These are phyloP conservation scores for Diaporthe aspalathi DNA, from an alignment of 2,329 filamentous ascomycete species.

Conservation along the genomic window DNA sequence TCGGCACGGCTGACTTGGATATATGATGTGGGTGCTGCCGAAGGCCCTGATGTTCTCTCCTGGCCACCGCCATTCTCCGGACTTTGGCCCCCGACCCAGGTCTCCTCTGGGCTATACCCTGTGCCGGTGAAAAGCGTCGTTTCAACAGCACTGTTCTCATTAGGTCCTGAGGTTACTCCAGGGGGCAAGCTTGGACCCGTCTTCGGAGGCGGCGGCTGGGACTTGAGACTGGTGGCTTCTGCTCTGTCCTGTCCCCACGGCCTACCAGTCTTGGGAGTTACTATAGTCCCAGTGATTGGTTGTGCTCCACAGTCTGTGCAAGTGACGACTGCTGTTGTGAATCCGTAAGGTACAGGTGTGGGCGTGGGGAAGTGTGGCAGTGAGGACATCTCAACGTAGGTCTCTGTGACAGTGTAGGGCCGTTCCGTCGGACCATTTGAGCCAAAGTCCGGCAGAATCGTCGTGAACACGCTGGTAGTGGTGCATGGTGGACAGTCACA, in stretches of 20 bases:
- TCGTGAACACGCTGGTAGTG: slow-evolving; percentile 14
- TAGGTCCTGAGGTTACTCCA: background rate
- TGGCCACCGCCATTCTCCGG: background rate
- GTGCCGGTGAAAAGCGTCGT: background rate
- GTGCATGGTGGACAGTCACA: slow-evolving; percentile 3
- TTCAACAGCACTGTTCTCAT: background rate
- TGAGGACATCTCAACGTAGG: slow-evolving; percentile 1
- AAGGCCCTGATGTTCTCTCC: background rate
- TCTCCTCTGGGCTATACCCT: background rate
- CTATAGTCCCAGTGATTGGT: background rate
- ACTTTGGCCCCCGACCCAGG: background rate
- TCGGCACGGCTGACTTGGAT: background rate
- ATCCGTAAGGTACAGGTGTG: slow-evolving; percentile 4
- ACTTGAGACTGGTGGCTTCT: background rate
- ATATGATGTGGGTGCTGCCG: background rate
- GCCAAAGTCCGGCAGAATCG: background rate
- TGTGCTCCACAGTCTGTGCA: background rate
- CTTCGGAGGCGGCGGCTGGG: background rate
- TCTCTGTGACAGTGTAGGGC: background rate
- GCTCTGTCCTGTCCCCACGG: background rate
- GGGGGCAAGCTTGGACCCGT: background rate
- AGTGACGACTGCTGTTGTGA: background rate
- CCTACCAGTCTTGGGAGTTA: background rate
- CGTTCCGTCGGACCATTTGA: background rate
- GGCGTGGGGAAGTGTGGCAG: background rate